A percentile compares a stretch with the other conserved stretches of the same genome.
Evolutionary conservation across 306 rosid species (phyloP).

Genomic region (Hippophae rhamnoides): DNA sequence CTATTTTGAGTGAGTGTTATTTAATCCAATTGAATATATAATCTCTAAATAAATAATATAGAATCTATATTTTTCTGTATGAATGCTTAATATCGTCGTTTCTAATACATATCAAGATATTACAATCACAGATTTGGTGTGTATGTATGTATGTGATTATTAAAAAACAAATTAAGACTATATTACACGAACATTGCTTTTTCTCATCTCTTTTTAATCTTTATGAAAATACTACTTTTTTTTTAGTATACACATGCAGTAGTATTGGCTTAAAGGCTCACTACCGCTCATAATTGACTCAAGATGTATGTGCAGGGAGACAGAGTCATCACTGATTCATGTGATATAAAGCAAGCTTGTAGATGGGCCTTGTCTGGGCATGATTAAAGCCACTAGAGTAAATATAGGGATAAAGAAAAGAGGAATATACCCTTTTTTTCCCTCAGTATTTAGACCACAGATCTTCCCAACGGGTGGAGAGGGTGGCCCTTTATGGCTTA

Average conservation of each 20-base stretch:
- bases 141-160: too few relatives aligned
- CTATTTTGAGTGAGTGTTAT: too few relatives aligned
- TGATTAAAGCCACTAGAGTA: constrained; percentile 52
- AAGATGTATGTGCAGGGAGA: constrained; percentile 18
- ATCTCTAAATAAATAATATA: too few relatives aligned
- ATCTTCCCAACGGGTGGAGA: constrained; percentile 25
- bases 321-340: constrained; percentile 43
- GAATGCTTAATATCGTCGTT: too few relatives aligned
- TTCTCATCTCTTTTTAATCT: too few relatives aligned
- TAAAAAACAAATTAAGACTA: too few relatives aligned
- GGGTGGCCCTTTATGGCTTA: constrained; percentile 11
- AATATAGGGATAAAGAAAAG: constrained; percentile 5
- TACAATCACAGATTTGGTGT: too few relatives aligned
- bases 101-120: too few relatives aligned
- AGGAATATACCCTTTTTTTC: constrained; percentile 6
- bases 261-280: background rate
- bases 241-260: background rate
- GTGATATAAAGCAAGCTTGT: constrained; percentile 35
- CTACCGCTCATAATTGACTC: background rate
- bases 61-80: too few relatives aligned
- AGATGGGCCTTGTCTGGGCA: constrained; percentile 48
- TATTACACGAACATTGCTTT: too few relatives aligned
- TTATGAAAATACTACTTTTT: too few relatives aligned
- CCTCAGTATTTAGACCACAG: constrained; percentile 29
- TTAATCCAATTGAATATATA: too few relatives aligned